Conservation (phyloP, 2,329 filamentous ascomycete species). For the Penicillium occitanis region DNA sequence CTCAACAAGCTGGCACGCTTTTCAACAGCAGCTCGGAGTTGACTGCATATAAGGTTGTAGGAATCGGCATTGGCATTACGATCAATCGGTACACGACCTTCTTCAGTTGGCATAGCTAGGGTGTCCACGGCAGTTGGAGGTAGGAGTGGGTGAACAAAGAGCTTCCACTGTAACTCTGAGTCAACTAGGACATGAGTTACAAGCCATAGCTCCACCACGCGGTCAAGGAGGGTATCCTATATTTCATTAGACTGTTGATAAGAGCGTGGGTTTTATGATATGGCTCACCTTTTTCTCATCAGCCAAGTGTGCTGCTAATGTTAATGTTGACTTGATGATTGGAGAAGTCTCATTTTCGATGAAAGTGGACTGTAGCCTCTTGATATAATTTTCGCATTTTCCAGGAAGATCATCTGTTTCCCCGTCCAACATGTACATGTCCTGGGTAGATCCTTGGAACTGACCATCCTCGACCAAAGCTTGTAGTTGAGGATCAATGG, state of each 20-base stretch:
- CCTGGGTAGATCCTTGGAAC: slow-evolving; percentile 37
- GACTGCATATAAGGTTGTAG: slow-evolving; percentile 52
- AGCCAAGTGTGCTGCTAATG: slow-evolving; percentile 39
- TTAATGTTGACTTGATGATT: slow-evolving; percentile 54
- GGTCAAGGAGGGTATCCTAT: slow-evolving; percentile 50
- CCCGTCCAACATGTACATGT: slow-evolving; percentile 51
- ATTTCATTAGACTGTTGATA: slow-evolving; percentile 1
- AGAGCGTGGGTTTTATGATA: background rate
- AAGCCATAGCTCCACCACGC: slow-evolving; percentile 58
- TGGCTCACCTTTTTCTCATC: slow-evolving; percentile 39
- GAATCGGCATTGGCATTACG: slow-evolving; percentile 44
- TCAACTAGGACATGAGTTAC: slow-evolving; percentile 57
- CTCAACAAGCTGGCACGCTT: slow-evolving; percentile 54
- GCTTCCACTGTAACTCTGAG: slow-evolving; percentile 48
- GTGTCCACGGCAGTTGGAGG: slow-evolving; percentile 39
- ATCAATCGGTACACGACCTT: slow-evolving; percentile 42
- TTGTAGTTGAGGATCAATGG: slow-evolving; percentile 45
- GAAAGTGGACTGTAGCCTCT: slow-evolving; percentile 48
- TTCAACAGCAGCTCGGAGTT: slow-evolving; percentile 57
- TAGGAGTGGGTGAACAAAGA: slow-evolving; percentile 49
- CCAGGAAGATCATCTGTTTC: slow-evolving; percentile 52
- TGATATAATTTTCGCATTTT: slow-evolving; percentile 57
- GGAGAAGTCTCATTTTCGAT: slow-evolving; percentile 51
- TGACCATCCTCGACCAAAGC: slow-evolving; percentile 41
- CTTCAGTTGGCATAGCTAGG: slow-evolving; percentile 40